Conservation (phyloP, 2,329 filamentous ascomycete genomes). For the Talaromyces islandicus region DNA sequence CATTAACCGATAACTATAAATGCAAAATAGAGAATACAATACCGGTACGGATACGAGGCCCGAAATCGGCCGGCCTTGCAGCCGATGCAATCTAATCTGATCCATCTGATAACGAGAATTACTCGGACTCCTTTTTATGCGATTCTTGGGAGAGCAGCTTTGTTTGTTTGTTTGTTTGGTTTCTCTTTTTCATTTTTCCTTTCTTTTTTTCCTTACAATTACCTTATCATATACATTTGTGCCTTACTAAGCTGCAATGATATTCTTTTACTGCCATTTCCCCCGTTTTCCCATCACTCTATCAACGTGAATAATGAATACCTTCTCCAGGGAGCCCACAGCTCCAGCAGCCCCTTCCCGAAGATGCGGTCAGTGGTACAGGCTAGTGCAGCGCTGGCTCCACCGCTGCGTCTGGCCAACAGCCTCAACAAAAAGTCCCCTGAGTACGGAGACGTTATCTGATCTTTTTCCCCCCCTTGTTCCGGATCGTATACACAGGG, state of each 20-base stretch:
- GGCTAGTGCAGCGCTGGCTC: background rate
- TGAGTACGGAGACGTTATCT: too few species aligned
- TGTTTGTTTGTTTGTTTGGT: background rate
- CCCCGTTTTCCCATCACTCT: too few species aligned
- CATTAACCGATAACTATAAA: too few species aligned
- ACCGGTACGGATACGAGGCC: background rate
- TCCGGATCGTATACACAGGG: too few species aligned
- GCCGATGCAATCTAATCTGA: conserved; percentile 2
- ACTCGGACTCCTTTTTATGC: background rate
- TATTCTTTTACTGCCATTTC: too few species aligned
- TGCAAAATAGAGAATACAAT: background rate
- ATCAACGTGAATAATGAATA: too few species aligned
- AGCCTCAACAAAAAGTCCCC: background rate
- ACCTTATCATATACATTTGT: too few species aligned
- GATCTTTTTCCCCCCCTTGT: too few species aligned
- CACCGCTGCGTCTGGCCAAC: background rate
- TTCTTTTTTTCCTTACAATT: background rate
- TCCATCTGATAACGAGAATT: background rate
- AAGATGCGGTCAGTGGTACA: background rate
- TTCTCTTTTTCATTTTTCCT: background rate
- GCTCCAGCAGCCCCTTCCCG: too few species aligned
- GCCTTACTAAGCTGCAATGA: too few species aligned
- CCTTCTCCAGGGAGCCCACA: too few species aligned
- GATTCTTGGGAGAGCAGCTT: background rate
- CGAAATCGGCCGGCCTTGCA: background rate